Base-by-base conservation (phyloP, 2,329 filamentous ascomycete genomes). In the Fusarium caatingaense region DNA sequence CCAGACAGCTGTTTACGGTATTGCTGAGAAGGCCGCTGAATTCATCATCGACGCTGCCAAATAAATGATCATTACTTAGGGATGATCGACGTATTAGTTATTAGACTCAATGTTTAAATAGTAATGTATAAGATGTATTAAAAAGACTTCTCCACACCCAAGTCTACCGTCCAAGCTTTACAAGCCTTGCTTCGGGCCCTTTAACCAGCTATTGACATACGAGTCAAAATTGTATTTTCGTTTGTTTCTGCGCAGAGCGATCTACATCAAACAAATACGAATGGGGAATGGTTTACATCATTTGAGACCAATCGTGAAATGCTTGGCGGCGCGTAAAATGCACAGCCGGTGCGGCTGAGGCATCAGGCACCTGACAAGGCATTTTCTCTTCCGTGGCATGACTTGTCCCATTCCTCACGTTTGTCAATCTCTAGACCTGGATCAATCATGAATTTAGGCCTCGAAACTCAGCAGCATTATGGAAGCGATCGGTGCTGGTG, bases 1-100 rank as follows among this genome's bases (percentile, higher is more conserved):
- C 21, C 84, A 87, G 69, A 85, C 84, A 34, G 81, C 82, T 1
- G 83, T 87, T 1, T 87, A 87, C 61, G 85, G 84, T 74, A 78
- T 86, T 62, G 85, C 79, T 11, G 86, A 88, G 74, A 86, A 83
- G 72, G 77, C 78, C 15, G 76, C 80, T 13, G 63, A 74, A 18
- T 60, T 72, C 6, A 77, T 79, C 6, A 74, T 74, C 9, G 40
- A 42, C 72, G 67, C 58, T 30, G 34, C 47, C 0, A 66, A 53
- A 32, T 57, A 21, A n/a, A 8, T 12, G 3, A 25, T 6, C 16
- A 5, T 27, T 15, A 16, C 2, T 9, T 15, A 8, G 11, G 20
- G 12, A 10, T 10, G 16, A 37, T 37, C 11, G 18, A n/a, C 18
- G 6, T 37, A 37, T 37, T n/a, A 37, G 34, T 23, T 27, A 16